phyloP scores from a whole-genome alignment of 768 basidiomycete species.

The Tricholoma sp. region DNA sequence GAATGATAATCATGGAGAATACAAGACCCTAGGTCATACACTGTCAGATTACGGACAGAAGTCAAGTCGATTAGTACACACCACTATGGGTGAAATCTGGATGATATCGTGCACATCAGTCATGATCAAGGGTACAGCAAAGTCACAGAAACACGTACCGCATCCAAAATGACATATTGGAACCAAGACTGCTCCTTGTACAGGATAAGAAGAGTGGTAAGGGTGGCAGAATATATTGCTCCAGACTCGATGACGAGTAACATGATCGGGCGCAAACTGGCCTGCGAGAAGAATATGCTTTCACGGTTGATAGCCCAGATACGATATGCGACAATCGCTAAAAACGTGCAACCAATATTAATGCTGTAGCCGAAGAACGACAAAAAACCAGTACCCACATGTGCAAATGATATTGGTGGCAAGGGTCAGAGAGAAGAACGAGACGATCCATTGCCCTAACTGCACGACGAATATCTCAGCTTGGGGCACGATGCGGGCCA shows the following conservation, averaged over 20 bases:
- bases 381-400: slow-evolving; percentile 11
- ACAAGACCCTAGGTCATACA: slow-evolving; percentile 21
- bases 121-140: background rate
- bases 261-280: slow-evolving; percentile 26
- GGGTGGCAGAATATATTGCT: slow-evolving; percentile 29
- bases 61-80: background rate
- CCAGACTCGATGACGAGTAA: slow-evolving; percentile 33
- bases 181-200: slow-evolving; percentile 29
- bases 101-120: background rate
- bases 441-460: slow-evolving; percentile 32
- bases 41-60: background rate
- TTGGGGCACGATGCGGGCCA: slow-evolving; percentile 21
- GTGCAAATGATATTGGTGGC: slow-evolving; percentile 33
- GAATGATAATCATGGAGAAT: slow-evolving; percentile 37
- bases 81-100: slow-evolving; percentile 5
- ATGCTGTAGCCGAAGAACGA: background rate
- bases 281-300: slow-evolving; percentile 16
- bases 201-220: slow-evolving; percentile 26
- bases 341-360: background rate
- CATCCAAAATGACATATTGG: slow-evolving; percentile 32
- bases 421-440: slow-evolving; percentile 34
- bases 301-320: slow-evolving; percentile 29
- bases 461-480: slow-evolving; percentile 26
- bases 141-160: slow-evolving; percentile 18
- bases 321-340: slow-evolving; percentile 26